phyloP scores from a whole-genome alignment of 2,329 filamentous ascomycete genomes.

The Apiospora koreana region DNA sequence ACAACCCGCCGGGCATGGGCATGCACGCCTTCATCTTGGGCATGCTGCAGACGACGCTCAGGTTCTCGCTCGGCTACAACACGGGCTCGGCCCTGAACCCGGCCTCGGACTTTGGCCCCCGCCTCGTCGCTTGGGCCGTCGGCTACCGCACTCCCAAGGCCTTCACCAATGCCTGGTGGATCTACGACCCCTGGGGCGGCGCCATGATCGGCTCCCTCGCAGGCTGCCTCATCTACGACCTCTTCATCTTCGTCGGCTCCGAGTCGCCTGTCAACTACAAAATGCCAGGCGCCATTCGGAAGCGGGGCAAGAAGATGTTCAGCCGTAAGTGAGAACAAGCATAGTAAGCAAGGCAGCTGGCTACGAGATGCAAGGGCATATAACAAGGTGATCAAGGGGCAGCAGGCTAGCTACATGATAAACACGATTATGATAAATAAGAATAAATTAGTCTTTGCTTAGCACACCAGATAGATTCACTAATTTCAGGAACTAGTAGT shows the following conservation, averaged over 20 bases:
- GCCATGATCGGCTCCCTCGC: conserved; percentile 28
- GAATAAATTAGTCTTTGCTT: too few species aligned
- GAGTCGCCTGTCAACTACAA: conserved; percentile 31
- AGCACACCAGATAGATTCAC: too few species aligned
- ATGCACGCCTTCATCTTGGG: conserved; percentile 39
- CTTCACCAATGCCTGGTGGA: conserved; percentile 34
- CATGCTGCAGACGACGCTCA: conserved; percentile 35
- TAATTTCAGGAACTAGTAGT: too few species aligned
- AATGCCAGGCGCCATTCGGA: conserved; percentile 9
- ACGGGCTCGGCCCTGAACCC: conserved; percentile 39
- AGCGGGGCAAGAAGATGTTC: not conserved
- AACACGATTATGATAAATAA: too few species aligned
- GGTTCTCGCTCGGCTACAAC: conserved; percentile 38
- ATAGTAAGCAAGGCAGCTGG: too few species aligned
- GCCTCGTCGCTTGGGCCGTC: conserved; percentile 8
- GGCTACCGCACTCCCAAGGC: conserved; percentile 21
- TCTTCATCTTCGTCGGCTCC: conserved; percentile 31
- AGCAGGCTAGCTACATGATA: not conserved
- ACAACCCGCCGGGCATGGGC: conserved; percentile 38
- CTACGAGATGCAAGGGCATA: not conserved
- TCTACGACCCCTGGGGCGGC: conserved; percentile 29
- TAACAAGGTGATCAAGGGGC: not conserved
- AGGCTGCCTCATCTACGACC: conserved; percentile 33
- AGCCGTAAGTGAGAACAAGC: not conserved
- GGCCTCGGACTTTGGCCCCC: conserved; percentile 38